Conservation (phyloP, 306 rosid genomes). For the Fagus sylvatica region DNA sequence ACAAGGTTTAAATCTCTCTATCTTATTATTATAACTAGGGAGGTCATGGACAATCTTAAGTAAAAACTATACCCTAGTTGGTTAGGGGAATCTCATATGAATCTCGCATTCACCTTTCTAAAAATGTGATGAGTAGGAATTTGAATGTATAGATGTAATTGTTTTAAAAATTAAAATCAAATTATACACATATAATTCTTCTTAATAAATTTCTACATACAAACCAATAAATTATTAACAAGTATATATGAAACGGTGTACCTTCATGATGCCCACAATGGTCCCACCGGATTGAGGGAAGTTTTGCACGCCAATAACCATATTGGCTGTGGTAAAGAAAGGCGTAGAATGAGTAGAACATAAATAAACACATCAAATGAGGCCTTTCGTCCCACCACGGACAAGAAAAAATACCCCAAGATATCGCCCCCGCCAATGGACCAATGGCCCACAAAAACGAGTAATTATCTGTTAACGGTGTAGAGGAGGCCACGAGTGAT, state of each 20-base stretch:
- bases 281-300: conserved; percentile 66
- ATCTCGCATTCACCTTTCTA: no score
- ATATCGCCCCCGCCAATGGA: conserved; percentile 60
- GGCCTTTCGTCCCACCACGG: conserved; percentile 60
- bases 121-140: no score
- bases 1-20: no score
- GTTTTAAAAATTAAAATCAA: no score
- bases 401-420: conserved; percentile 58
- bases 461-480: conserved; percentile 44
- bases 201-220: no score
- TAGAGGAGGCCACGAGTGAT: conserved; percentile 72
- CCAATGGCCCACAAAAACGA: conserved; percentile 56
- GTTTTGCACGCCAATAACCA: conserved; percentile 69
- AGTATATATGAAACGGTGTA: not conserved
- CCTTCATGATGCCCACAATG: conserved; percentile 86
- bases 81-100: no score
- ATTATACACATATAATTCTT: no score
- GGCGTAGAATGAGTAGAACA: conserved; percentile 59
- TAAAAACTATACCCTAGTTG: no score
- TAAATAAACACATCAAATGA: conserved; percentile 66
- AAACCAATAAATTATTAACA: no score
- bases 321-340: conserved; percentile 66
- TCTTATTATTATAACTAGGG: no score
- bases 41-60: no score
- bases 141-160: no score